phyloP scores from a whole-genome alignment of 1,284 basidiomycete species.

The Melampsora americana region DNA sequence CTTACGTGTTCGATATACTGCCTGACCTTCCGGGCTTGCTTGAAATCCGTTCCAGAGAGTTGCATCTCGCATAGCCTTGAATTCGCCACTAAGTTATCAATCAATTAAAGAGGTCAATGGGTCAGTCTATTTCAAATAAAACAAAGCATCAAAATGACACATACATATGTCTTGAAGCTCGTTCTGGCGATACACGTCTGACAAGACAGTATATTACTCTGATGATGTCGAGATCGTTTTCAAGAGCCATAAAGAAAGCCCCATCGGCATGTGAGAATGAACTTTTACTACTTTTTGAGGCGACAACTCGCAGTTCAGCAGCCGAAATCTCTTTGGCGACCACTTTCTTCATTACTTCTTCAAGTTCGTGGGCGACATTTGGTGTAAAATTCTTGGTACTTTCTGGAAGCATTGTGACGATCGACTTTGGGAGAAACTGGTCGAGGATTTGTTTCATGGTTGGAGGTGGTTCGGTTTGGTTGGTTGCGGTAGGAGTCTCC shows the following conservation, averaged over 20 bases:
- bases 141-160: not conserved
- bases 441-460: too few species aligned
- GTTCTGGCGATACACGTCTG: not conserved
- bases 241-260: not conserved
- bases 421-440: too few species aligned
- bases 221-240: not conserved
- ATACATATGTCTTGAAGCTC: not conserved
- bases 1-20: not conserved
- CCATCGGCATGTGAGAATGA: not conserved
- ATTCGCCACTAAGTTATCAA: not conserved
- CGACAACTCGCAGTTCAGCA: not conserved
- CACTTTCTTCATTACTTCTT: not conserved
- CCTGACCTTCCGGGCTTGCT: slow-evolving; percentile 1
- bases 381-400: too few species aligned
- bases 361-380: too few species aligned
- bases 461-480: too few species aligned
- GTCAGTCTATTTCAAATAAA: not conserved
- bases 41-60: slow-evolving; percentile 3
- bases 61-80: not conserved
- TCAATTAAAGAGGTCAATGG: not conserved
- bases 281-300: not conserved
- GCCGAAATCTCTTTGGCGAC: not conserved
- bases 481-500: too few species aligned
- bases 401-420: too few species aligned
- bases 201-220: not conserved